Evolutionary conservation across 2,329 filamentous ascomycete genomes (phyloP).

Genomic region (Beauveria asiatica): DNA sequence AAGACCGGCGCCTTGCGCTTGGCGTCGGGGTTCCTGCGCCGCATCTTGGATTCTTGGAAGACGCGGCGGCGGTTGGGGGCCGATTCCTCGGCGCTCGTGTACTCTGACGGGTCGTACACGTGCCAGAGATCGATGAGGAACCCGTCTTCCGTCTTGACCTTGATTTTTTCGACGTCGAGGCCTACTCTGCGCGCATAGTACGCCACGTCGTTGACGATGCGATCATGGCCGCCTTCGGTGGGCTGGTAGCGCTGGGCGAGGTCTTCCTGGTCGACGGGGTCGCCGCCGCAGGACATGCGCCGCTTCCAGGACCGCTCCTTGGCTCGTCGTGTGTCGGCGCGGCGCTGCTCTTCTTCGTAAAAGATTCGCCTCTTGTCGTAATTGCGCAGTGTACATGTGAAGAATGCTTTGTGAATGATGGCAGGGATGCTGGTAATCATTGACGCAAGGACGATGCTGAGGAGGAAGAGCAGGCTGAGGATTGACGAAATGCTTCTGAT

Average conservation of each 20-base stretch:
- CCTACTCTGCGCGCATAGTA: conserved; percentile 87
- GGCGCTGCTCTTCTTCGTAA: conserved; percentile 59
- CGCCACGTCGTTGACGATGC: conserved; percentile 65
- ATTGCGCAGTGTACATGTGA: conserved; percentile 49
- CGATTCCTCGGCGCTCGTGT: conserved; percentile 38
- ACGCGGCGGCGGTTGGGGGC: conserved; percentile 44
- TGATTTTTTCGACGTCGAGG: conserved; percentile 72
- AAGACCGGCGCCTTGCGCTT: conserved; percentile 71
- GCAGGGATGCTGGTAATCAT: conserved; percentile 57
- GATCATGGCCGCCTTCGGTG: conserved; percentile 73
- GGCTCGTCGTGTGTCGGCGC: conserved; percentile 47
- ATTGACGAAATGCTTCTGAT: conserved; percentile 64
- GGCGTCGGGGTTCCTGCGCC: conserved; percentile 26
- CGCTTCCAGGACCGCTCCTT: conserved; percentile 56
- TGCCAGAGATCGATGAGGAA: conserved; percentile 88
- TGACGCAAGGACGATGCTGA: conserved; percentile 66
- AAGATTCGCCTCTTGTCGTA: conserved; percentile 58
- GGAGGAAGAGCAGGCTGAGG: conserved; percentile 69
- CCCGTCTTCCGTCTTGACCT: conserved; percentile 88
- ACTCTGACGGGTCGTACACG: conserved; percentile 74
- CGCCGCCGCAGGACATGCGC: conserved; percentile 24
- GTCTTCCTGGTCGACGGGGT: conserved; percentile 33
- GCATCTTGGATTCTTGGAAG: conserved; percentile 41
- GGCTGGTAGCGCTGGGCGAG: conserved; percentile 55
- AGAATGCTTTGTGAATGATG: conserved; percentile 39